Percentiles rank a stretch among this genome's conserved stretches.
phyloP scores from a whole-genome alignment of 2,329 filamentous ascomycete species.

The Hymenoscyphus occultus region DNA sequence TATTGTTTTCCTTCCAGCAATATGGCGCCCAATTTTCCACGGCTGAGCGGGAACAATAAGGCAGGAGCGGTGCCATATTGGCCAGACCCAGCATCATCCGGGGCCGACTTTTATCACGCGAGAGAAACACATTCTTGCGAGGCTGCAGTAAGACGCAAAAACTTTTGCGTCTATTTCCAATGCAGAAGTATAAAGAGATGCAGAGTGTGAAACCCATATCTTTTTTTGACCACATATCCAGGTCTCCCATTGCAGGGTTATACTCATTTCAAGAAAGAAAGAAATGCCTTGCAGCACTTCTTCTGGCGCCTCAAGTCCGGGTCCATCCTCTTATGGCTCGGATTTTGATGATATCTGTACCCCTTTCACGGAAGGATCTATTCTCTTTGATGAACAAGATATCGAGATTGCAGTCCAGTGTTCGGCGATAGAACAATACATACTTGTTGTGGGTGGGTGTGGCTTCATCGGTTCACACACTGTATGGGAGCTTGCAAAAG shows the following conservation, averaged over 20 bases:
- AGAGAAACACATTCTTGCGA: constrained; percentile 26
- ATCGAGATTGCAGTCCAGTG: constrained; percentile 22
- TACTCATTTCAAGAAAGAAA: constrained; percentile 11
- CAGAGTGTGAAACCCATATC: constrained; percentile 16
- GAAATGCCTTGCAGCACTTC: constrained; percentile 25
- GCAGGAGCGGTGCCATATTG: constrained; percentile 21
- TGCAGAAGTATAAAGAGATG: constrained; percentile 24
- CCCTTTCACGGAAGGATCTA: constrained; percentile 28
- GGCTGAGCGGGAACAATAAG: constrained; percentile 25
- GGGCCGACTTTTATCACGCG: constrained; percentile 21
- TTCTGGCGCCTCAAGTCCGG: constrained; percentile 27
- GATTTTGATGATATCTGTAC: constrained; percentile 25
- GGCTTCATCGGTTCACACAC: constrained; percentile 52
- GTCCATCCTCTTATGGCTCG: constrained; percentile 19
- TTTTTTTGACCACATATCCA: constrained; percentile 15
- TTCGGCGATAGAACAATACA: constrained; percentile 22
- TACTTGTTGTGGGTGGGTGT: constrained; percentile 46
- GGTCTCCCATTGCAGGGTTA: constrained; percentile 16
- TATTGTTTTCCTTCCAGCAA: constrained; percentile 20
- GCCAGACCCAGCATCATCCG: constrained; percentile 21
- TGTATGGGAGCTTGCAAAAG: constrained; percentile 46
- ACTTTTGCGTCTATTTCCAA: constrained; percentile 13
- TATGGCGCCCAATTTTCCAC: constrained; percentile 22
- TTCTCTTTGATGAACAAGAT: constrained; percentile 27
- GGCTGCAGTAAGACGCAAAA: constrained; percentile 16